phyloP scores from a whole-genome alignment of 163 green algal genomes.

The Botryococcus braunii region DNA sequence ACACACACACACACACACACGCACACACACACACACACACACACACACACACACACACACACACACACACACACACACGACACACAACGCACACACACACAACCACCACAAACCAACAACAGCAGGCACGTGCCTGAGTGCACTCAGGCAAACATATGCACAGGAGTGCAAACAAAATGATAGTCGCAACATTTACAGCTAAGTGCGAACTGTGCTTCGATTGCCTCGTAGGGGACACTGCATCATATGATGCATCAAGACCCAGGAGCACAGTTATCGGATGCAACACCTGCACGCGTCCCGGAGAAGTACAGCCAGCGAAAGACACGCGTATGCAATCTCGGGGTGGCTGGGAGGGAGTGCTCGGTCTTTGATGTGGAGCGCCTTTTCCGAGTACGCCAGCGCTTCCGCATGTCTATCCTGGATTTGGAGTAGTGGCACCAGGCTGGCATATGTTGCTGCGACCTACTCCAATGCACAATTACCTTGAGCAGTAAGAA shows the following conservation, averaged over 20 bases:
- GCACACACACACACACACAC: no score
- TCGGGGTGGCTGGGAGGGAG: conserved; percentile 13
- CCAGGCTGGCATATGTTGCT: conserved; percentile 17
- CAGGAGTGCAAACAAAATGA: not conserved
- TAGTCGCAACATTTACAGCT: not conserved
- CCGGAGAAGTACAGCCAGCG: conserved; percentile 14
- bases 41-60: no score
- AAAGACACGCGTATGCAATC: conserved; percentile 8
- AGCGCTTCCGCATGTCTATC: conserved; percentile 21
- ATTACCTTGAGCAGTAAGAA: not conserved
- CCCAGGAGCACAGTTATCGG: not conserved
- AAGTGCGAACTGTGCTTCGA: not conserved
- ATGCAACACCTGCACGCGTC: conserved; percentile 12
- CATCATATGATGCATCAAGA: not conserved
- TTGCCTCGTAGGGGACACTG: conserved; percentile 5
- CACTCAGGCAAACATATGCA: no score
- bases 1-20: no score
- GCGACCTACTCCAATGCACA: conserved; percentile 14
- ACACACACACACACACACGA: no score
- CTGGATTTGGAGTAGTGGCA: conserved; percentile 17
- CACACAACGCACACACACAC: not conserved
- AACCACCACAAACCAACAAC: not conserved
- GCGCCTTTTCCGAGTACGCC: conserved; percentile 19
- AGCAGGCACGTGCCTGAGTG: not conserved
- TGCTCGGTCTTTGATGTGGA: conserved; percentile 18